phyloP scores from a whole-genome alignment of 192 early-diverging fungal species.

The Coemansia umbellata region DNA sequence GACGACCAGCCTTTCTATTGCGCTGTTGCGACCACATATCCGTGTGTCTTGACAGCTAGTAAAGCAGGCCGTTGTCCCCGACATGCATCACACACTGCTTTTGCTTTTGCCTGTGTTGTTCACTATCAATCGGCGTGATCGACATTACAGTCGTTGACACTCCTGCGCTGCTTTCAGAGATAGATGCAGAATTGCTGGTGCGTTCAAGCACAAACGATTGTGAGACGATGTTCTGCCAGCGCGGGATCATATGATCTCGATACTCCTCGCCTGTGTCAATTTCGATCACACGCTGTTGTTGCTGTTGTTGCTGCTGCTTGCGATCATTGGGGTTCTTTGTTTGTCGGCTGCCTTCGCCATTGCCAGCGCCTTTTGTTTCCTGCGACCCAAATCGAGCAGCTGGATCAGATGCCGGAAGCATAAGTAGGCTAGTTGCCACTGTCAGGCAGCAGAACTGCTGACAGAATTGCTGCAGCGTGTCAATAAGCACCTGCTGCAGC shows the following conservation, averaged over 20 bases:
- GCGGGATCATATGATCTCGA: conserved; percentile 40
- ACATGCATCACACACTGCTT: neutral
- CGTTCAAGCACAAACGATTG: conserved; percentile 31
- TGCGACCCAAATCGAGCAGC: neutral
- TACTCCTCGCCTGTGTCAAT: conserved; percentile 5
- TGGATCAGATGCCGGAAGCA: conserved; percentile 13
- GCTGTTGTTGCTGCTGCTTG: neutral
- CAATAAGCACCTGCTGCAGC: conserved; percentile 35
- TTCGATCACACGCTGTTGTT: conserved; percentile 1
- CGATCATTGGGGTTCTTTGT: neutral
- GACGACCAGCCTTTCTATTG: too few species aligned
- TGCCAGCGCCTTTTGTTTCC: neutral
- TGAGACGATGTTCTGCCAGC: conserved; percentile 25
- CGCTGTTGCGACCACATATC: too few species aligned
- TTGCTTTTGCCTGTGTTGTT: neutral
- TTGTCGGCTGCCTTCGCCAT: neutral
- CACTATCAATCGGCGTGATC: conserved; percentile 2
- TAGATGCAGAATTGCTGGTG: too few species aligned
- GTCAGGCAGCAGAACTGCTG: conserved; percentile 11
- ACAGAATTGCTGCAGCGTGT: conserved; percentile 21
- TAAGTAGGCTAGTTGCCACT: conserved; percentile 22
- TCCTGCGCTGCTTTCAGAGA: too few species aligned
- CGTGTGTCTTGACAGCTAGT: neutral
- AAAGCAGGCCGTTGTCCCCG: conserved; percentile 3
- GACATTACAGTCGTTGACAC: conserved; percentile 1